These are phyloP conservation scores for Hypoxylon sp. DNA, from an alignment of 2,329 filamentous ascomycete genomes.

Conservation along the genomic window DNA sequence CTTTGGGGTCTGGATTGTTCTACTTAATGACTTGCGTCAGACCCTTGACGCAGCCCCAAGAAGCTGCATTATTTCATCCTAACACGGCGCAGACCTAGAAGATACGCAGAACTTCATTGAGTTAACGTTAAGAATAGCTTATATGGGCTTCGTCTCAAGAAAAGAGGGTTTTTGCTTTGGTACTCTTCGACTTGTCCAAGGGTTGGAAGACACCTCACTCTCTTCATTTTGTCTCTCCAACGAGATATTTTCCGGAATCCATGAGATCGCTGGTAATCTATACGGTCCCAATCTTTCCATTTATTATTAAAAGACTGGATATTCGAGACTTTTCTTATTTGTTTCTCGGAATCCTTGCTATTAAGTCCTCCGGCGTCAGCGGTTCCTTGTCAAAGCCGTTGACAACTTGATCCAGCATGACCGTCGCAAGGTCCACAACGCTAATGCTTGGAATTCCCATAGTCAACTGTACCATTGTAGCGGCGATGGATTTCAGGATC, in stretches of 20 bases:
- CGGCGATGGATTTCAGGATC: slow-evolving; percentile 43
- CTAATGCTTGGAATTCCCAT: slow-evolving; percentile 56
- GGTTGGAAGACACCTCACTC: neutral
- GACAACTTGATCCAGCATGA: slow-evolving; percentile 61
- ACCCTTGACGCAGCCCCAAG: neutral
- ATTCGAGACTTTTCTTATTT: neutral
- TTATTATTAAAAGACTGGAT: neutral
- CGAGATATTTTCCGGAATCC: neutral
- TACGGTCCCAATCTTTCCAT: neutral
- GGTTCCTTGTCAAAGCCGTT: slow-evolving; percentile 64
- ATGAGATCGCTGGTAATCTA: neutral
- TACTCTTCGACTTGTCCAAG: neutral
- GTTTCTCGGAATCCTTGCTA: slow-evolving; percentile 38
- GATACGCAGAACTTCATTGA: neutral
- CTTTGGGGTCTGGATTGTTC: neutral
- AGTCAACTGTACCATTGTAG: slow-evolving; percentile 40
- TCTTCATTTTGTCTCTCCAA: neutral
- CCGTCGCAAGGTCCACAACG: slow-evolving; percentile 58
- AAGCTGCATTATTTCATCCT: neutral
- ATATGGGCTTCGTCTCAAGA: neutral
- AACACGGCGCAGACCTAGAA: neutral
- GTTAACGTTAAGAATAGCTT: neutral
- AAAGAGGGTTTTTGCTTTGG: neutral
- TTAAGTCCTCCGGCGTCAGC: slow-evolving; percentile 60
- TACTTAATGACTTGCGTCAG: neutral